Base-by-base conservation (phyloP, 1,284 basidiomycete genomes). In the Violaceomyces palustris region DNA sequence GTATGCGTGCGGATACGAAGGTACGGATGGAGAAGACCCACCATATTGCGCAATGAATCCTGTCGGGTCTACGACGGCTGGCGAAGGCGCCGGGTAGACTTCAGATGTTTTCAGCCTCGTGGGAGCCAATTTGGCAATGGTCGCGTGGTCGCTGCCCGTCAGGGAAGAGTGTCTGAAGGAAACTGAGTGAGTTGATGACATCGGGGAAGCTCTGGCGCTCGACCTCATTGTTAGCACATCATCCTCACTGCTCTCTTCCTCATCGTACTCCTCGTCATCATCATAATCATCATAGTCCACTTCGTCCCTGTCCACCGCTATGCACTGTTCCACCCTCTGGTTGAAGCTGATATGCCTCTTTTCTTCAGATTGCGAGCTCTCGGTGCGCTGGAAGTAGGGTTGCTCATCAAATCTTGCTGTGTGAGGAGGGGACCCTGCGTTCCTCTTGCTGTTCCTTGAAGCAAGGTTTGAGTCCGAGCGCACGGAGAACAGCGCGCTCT, bases 251-350 rank as follows among this genome's bases (percentile, higher is more conserved):
- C 79, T 80, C 34, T 78, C 76, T 22, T 77, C 77, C 27, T 75
- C 76, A 17, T 77, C 76, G 24, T 75, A 58, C 74, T 39, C 80
- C 19, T 61, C 57, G 15, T 62, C 50, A 24, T 70, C 76, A 37
- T 59, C 60, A 24, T 56, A 47, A 15, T 66, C 55, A 31, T 67
- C 64, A 30, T 67, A 65, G 33, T 67, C 49, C 2, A 50, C 49
- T 22, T 60, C 64, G 19, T 63, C 53, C 14, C 53, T 44, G 33
- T 81, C 79, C 67, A 98, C 85, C n/a, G 93, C 87, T 56, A 98
- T 93, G 72, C 84, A 91, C 74, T 97, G 94, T 75, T 97, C 89
- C 28, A 98, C 93, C 68, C 92, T 93, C 1, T 91, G 93, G 75
- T 97, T 97, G 81, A 98, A 98, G 64, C 82, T 87, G 76, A 98